Evolutionary conservation across 352 stramenopile species (phyloP), one percentile per base, ranked within the genome.

Genomic region (Phytopythium delawarense): DNA sequence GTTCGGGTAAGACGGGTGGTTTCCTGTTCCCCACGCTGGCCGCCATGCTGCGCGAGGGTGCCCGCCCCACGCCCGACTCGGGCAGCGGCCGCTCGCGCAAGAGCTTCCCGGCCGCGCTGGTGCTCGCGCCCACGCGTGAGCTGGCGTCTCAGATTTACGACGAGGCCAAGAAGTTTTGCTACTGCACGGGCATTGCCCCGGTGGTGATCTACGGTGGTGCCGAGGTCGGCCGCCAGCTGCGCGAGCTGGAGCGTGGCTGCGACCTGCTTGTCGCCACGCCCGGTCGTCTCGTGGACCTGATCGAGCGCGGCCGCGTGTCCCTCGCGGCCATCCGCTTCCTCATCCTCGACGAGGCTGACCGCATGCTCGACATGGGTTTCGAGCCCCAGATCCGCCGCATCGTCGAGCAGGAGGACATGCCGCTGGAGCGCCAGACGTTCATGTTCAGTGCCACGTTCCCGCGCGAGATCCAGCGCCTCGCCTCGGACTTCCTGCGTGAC

Each of bases 361-460:
- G 97, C 68, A 99, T 99, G 97, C 83, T 99, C 30, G 98, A 99
- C 68, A 99, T 99, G 97, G 98, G 97, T 72, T 99, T 99, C 70
- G 97, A 99, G 76, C 97, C 96, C 23, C 94, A 99, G 77, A 99
- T 99, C 71, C 91, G 96, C 65, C 86, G 94, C 44, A 99, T 99
- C 69, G 97, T 99, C 18, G 92, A 99, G 80, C 88, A 99, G 74
- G 91, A 98, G 66, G 96, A 97, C 69, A 99, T 99, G 96, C 93
- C 96, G 7, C 84, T 75, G 69, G 96, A 99, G 50, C 87, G 97
- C 45, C 97, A 99, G 77, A 99, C 96, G 28, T 99, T 99, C 79
- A 99, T 99, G 97, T 99, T 99, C 73, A 98, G 85, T 71, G 98
- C 98, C 2, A 99, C 98, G n/a, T 99, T 99, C 80, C 97, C 97